Base-by-base conservation (phyloP, 805 yeast genomes). In the Brettanomyces custersianus region DNA sequence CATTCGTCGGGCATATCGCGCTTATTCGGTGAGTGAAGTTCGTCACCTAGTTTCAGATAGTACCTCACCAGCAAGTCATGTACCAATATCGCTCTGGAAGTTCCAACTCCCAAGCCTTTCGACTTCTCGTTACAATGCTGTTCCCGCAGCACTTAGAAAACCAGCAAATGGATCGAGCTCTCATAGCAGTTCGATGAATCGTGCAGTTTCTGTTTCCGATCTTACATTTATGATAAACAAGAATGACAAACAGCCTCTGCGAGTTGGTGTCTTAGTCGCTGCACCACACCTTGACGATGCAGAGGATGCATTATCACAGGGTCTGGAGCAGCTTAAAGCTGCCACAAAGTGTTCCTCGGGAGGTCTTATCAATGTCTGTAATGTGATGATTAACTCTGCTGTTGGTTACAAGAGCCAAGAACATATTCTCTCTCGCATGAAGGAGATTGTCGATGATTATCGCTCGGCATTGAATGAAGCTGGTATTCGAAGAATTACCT, bases 1-100 rank as follows among this genome's bases (percentile, higher is more conserved):
- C 60, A 80, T 88, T 41, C 81, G 97, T 60, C 81, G 98, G 60
- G 94, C 97, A 31, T 92, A 88, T 68, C 78, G 97, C 54, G 97
- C 97, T 26, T 92, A 94, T 65, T 80, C 86, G 28, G 80, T 92
- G 42, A 80, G 84, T 37, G 81, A 79, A 44, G 72, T 94, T 36
- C 63, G 66, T 37, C 84, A 85, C 52, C 74, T 70, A 43, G 62
- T 65, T 48, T 57, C 65, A 23, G 40, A 45, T 19, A 68, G 60
- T 36, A 15, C 17, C 16, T 12, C 22, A 12, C 13, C 24, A 20
- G 68, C 72, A 38, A 48, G 59, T 18, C 72, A 68, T 7, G 62
- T 65, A 29, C 94, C 96, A 27, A 71, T 82, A 37, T 72, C 87
- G 42, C 80, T 84, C 44, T 88, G 95, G 95, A 74, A 74, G 49